These are phyloP conservation scores for Cymodocea nodosa DNA, from an alignment of 116 monocot genomes.

Conservation along the genomic window DNA sequence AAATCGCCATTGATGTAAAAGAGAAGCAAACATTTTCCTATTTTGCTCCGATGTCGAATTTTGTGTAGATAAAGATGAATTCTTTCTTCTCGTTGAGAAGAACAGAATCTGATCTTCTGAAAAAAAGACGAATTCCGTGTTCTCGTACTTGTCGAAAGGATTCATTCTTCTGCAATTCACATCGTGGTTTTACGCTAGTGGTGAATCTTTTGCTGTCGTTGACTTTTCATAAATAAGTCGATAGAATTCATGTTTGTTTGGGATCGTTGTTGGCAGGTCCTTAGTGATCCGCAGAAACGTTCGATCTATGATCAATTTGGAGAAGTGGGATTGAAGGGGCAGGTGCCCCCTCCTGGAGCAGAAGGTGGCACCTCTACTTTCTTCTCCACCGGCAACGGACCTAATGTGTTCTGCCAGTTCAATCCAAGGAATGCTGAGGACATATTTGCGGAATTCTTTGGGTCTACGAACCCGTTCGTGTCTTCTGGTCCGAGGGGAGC, in stretches of 20 bases:
- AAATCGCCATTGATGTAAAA: too few relatives aligned
- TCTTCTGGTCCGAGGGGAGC: conserved; percentile 12
- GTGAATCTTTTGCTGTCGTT: background rate
- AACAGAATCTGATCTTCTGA: too few relatives aligned
- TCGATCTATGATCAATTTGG: conserved; percentile 42
- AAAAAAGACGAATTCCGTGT: background rate
- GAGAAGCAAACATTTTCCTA: too few relatives aligned
- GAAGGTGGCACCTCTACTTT: background rate
- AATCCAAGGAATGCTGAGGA: conserved; percentile 43
- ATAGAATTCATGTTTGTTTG: background rate
- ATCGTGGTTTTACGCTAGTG: background rate
- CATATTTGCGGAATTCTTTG: conserved; percentile 42
- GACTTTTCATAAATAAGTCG: background rate
- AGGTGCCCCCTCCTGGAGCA: conserved; percentile 18
- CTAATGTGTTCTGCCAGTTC: conserved; percentile 19
- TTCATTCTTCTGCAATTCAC: background rate
- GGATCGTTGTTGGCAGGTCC: conserved; percentile 20
- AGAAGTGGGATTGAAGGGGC: conserved; percentile 43
- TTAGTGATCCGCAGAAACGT: conserved; percentile 46
- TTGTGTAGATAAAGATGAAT: too few relatives aligned
- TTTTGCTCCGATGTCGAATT: too few relatives aligned
- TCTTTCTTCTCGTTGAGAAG: too few relatives aligned
- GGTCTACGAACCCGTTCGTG: conserved; percentile 14
- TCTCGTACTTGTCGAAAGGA: background rate
- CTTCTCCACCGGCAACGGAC: conserved; percentile 8